These are phyloP conservation scores for Epichloe scottii DNA, from an alignment of 2,329 filamentous ascomycete species.

Conservation along the genomic window DNA sequence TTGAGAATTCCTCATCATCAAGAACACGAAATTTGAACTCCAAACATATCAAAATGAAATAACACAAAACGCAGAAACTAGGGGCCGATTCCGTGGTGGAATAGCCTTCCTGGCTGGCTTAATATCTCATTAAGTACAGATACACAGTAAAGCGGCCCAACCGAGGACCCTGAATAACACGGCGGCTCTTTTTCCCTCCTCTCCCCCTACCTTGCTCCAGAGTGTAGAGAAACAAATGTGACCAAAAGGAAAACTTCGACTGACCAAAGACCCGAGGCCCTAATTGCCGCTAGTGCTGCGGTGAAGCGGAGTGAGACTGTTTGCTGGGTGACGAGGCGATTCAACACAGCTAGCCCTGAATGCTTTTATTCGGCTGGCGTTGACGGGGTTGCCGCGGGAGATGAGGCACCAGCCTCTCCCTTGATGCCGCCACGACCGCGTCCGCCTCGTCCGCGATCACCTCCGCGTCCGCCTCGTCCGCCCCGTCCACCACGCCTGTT, in stretches of 20 bases:
- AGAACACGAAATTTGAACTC: conserved; percentile 15
- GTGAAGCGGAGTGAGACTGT: neutral
- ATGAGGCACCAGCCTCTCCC: conserved; percentile 43
- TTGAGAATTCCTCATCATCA: neutral
- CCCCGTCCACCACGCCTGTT: conserved; percentile 44
- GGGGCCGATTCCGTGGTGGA: conserved; percentile 15
- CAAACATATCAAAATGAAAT: conserved; percentile 19
- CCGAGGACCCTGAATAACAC: conserved; percentile 4
- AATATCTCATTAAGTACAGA: conserved; percentile 26
- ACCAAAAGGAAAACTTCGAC: conserved; percentile 2
- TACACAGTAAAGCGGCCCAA: conserved; percentile 12
- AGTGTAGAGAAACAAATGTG: conserved; percentile 8
- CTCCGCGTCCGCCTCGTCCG: conserved; percentile 44
- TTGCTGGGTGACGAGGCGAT: neutral
- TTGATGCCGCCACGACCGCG: conserved; percentile 45
- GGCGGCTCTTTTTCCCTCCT: conserved; percentile 5
- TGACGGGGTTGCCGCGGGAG: conserved; percentile 39
- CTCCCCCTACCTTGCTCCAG: conserved; percentile 10
- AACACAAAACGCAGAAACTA: neutral
- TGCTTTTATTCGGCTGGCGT: conserved; percentile 25
- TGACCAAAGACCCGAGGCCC: neutral
- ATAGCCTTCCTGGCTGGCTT: conserved; percentile 15
- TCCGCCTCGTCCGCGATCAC: conserved; percentile 43
- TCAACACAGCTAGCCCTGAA: neutral
- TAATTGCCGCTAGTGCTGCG: neutral